Evolutionary conservation across 164 flowering plant genomes (phyloP).

Genomic region (Stephania japonica): DNA sequence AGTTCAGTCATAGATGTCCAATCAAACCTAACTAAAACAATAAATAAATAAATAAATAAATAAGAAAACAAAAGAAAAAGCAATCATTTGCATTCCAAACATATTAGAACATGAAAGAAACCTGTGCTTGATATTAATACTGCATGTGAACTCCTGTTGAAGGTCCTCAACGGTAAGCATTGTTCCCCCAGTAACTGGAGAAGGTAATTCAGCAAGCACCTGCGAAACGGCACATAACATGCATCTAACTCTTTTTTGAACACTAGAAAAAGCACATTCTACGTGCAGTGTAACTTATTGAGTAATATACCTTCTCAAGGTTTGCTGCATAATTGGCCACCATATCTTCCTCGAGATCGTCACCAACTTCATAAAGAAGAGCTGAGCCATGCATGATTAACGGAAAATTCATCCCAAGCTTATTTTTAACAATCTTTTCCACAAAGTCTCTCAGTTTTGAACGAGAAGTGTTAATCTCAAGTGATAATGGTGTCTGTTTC

Average conservation of each 20-base stretch:
- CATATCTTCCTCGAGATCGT: constrained; percentile 78
- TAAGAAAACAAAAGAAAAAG: background rate
- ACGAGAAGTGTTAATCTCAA: constrained; percentile 67
- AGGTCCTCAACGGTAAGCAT: constrained; percentile 79
- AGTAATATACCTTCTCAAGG: constrained; percentile 64
- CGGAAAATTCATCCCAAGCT: constrained; percentile 88
- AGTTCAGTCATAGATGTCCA: background rate
- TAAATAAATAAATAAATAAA: too few relatives aligned
- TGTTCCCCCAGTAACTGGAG: constrained; percentile 70
- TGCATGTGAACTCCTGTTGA: constrained; percentile 78
- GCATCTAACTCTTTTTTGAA: background rate
- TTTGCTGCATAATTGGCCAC: constrained; percentile 68
- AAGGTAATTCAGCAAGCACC: constrained; percentile 78
- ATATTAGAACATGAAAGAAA: constrained; percentile 12
- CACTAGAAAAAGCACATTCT: background rate
- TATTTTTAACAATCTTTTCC: constrained; percentile 82
- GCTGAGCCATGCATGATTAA: constrained; percentile 76
- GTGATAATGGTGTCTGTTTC: constrained; percentile 65
- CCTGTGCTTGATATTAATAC: constrained; percentile 86
- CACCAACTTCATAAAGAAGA: constrained; percentile 93
- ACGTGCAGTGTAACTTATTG: background rate
- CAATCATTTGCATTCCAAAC: background rate
- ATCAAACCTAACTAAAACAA: background rate
- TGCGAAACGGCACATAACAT: constrained; percentile 22
- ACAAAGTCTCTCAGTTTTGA: constrained; percentile 81